Percentiles rank a stretch among this genome's conserved stretches.
Conservation (phyloP, 2,329 filamentous ascomycete species). For the Aureobasidium musti region DNA sequence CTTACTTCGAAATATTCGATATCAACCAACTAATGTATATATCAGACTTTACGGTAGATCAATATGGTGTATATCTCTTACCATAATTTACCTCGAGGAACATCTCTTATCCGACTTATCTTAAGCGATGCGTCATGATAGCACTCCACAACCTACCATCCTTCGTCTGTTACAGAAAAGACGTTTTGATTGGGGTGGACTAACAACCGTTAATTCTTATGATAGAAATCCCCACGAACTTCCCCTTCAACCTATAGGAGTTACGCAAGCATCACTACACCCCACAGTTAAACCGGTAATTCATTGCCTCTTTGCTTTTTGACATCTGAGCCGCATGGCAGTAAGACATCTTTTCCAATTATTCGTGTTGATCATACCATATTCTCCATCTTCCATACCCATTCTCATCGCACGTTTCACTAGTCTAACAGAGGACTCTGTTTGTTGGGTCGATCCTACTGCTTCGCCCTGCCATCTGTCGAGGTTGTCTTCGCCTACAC, state of each 20-base stretch:
- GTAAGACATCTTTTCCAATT: slow-evolving; percentile 18
- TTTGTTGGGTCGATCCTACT: slow-evolving; percentile 16
- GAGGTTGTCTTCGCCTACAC: background rate
- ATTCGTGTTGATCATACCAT: slow-evolving; percentile 16
- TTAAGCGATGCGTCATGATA: background rate
- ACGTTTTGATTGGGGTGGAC: slow-evolving; percentile 16
- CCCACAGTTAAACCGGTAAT: slow-evolving; percentile 8
- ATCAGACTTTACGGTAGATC: background rate
- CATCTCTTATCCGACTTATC: background rate
- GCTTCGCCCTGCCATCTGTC: background rate
- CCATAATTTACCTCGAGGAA: background rate
- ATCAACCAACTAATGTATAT: background rate
- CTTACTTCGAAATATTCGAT: background rate
- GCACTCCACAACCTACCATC: background rate
- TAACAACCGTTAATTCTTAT: slow-evolving; percentile 24
- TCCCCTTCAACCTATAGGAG: slow-evolving; percentile 2
- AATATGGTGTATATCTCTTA: background rate
- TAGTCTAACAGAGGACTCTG: slow-evolving; percentile 27
- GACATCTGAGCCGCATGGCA: slow-evolving; percentile 24
- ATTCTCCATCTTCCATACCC: background rate
- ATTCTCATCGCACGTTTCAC: slow-evolving; percentile 24
- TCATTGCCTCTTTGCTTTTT: slow-evolving; percentile 26
- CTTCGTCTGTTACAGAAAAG: slow-evolving; percentile 16
- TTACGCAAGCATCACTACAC: background rate
- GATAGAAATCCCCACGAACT: slow-evolving; percentile 19